Evolutionary conservation across 2,329 filamentous ascomycete species (phyloP).

Genomic region (Diaporthe citriasiana): DNA sequence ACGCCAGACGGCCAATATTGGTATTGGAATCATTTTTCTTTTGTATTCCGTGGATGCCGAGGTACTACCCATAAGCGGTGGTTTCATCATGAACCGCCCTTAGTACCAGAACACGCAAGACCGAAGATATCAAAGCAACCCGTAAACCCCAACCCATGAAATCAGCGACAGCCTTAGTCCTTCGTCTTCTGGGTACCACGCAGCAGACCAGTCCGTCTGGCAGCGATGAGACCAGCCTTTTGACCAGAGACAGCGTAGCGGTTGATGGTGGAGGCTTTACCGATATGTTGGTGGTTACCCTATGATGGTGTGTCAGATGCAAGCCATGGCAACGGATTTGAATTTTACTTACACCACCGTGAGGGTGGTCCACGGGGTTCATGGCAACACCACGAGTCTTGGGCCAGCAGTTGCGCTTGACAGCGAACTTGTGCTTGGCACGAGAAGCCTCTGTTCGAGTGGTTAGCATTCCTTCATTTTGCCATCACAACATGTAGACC

Average conservation of each 20-base stretch:
- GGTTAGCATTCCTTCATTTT: slow-evolving; percentile 55
- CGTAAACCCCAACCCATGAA: slow-evolving; percentile 76
- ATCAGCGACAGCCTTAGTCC: slow-evolving; percentile 80
- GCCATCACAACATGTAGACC: neutral
- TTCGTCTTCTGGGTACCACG: slow-evolving; percentile 99
- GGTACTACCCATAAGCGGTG: slow-evolving; percentile 43
- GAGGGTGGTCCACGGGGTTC: slow-evolving; percentile 99
- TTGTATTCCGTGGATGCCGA: slow-evolving; percentile 64
- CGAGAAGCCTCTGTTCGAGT: slow-evolving; percentile 87
- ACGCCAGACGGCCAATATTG: slow-evolving; percentile 36
- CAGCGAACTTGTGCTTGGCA: slow-evolving; percentile 99
- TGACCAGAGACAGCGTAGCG: slow-evolving; percentile 98
- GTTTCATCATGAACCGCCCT: slow-evolving; percentile 44
- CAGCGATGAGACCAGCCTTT: slow-evolving; percentile 99
- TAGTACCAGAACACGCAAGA: slow-evolving; percentile 51
- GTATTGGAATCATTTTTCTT: slow-evolving; percentile 51
- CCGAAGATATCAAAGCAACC: slow-evolving; percentile 70
- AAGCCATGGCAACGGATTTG: slow-evolving; percentile 25
- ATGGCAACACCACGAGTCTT: slow-evolving; percentile 99
- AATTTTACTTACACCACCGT: slow-evolving; percentile 81
- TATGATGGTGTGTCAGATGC: slow-evolving; percentile 61
- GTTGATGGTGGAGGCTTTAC: slow-evolving; percentile 99
- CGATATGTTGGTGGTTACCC: slow-evolving; percentile 99
- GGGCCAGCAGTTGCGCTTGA: slow-evolving; percentile 99
- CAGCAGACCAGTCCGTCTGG: slow-evolving; percentile 99